Conservation (phyloP, 306 rosid genomes). For the Hippophae rhamnoides region DNA sequence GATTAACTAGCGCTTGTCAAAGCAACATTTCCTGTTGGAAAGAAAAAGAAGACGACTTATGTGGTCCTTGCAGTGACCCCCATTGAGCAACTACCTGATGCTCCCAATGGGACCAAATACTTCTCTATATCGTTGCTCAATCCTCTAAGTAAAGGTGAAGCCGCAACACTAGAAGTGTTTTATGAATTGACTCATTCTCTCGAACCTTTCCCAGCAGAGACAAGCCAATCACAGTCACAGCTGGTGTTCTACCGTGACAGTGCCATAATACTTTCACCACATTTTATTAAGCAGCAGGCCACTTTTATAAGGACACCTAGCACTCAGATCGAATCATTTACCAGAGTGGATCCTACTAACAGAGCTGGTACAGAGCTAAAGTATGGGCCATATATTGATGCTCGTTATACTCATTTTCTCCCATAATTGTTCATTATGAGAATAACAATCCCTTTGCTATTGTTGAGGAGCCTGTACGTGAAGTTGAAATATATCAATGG, state of each 20-base stretch:
- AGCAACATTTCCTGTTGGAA: slow-evolving; percentile 61
- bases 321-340: slow-evolving; percentile 70
- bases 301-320: slow-evolving; percentile 79
- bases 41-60: slow-evolving; percentile 66
- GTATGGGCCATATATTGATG: slow-evolving; percentile 76
- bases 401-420: slow-evolving; percentile 65
- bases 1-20: slow-evolving; percentile 67
- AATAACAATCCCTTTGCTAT: slow-evolving; percentile 79
- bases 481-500: slow-evolving; percentile 98
- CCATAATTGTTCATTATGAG: slow-evolving; percentile 82
- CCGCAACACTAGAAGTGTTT: slow-evolving; percentile 66
- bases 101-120: slow-evolving; percentile 74
- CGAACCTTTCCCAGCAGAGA: slow-evolving; percentile 88
- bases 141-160: slow-evolving; percentile 54
- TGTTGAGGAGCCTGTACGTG: slow-evolving; percentile 96
- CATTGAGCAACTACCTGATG: slow-evolving; percentile 43
- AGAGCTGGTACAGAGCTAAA: slow-evolving; percentile 63
- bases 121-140: slow-evolving; percentile 52
- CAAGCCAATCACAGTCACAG: slow-evolving; percentile 83
- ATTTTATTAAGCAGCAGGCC: slow-evolving; percentile 73
- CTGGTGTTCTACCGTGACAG: slow-evolving; percentile 84
- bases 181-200: slow-evolving; percentile 68
- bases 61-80: slow-evolving; percentile 67
- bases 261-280: slow-evolving; percentile 76
- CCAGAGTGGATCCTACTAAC: slow-evolving; percentile 62